Base-by-base conservation (phyloP, 768 basidiomycete genomes). In the Tylopilus vinaceipallidus region DNA sequence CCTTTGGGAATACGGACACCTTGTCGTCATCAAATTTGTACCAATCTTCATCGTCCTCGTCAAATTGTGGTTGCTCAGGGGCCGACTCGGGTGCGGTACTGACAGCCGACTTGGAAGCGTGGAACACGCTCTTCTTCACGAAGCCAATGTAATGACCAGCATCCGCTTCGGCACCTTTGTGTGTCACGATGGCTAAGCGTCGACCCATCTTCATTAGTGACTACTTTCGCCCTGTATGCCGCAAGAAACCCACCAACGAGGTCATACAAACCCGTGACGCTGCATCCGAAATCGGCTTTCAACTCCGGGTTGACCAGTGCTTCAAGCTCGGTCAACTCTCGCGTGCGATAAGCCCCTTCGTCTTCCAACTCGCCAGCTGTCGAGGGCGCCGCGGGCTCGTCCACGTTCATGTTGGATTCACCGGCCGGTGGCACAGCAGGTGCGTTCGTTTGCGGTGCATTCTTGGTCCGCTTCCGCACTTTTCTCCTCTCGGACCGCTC, bases 1-100 rank as follows among this genome's bases (percentile, higher is more conserved):
- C 93, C 67, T 78, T 79, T 1, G 83, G 83, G 68, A 98, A 95
- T 46, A 85, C 57, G 16, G 91, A 86, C 33, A 91, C 95, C 71
- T 92, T 95, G 56, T 95, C 92, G 58, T 98, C 94, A 61, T 98
- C 95, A 62, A 95, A 98, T 71, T 95, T 95, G 73, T 88, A 91
- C 95, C 95, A 90, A 62, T 88, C 87, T 53, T 88, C 86, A 42
- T 91, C 84, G 38, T 83, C 82, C 41, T 84, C 66, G 49, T 75
- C 76, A 39, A 59, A 59, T 17, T 54, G 49, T 12, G 27, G 27
- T 22, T 60, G 41, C 12, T 54, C 60, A 17, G 56, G 45, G 17
- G 41, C 43, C 17, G 61, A 52, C 16, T 17, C 49, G 11, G 58
- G 35, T 0, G 43, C 43, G 22, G 44, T 39, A 10, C 49, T 45